Conservation (phyloP, 208 protist species). For the Trypanosoma boissoni region DNA sequence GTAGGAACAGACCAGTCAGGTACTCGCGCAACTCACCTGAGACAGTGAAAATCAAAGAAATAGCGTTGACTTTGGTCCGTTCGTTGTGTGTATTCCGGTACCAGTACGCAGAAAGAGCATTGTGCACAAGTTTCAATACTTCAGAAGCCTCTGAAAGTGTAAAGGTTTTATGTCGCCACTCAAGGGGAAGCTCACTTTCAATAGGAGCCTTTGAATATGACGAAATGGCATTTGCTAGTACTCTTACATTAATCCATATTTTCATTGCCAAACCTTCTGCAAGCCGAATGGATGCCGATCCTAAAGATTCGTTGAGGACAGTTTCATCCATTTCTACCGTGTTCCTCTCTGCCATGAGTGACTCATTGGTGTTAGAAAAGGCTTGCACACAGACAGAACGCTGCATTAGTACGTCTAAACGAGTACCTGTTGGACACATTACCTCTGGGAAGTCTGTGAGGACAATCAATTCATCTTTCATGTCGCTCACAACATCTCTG, state of each 20-base stretch:
- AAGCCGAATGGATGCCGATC: slow-evolving; percentile 30
- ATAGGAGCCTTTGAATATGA: slow-evolving; percentile 52
- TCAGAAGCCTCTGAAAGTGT: slow-evolving; percentile 63
- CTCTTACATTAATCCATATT: slow-evolving; percentile 69
- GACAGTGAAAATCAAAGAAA: slow-evolving; percentile 83
- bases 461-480: slow-evolving; percentile 34
- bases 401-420: slow-evolving; percentile 72
- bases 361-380: slow-evolving; percentile 52
- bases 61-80: slow-evolving; percentile 58
- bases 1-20: slow-evolving; percentile 61
- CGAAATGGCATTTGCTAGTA: slow-evolving; percentile 70
- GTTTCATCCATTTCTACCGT: slow-evolving; percentile 30
- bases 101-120: slow-evolving; percentile 64
- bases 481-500: slow-evolving; percentile 60
- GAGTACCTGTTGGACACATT: slow-evolving; percentile 64
- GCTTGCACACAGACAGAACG: slow-evolving; percentile 62
- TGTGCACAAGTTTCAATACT: slow-evolving; percentile 69
- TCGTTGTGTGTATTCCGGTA: slow-evolving; percentile 55
- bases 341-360: slow-evolving; percentile 11
- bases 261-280: slow-evolving; percentile 53
- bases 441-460: slow-evolving; percentile 69
- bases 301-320: slow-evolving; percentile 47
- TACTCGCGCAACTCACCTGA: slow-evolving; percentile 85
- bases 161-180: slow-evolving; percentile 85
- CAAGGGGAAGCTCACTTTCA: slow-evolving; percentile 67